Base-by-base conservation (phyloP, 2,329 filamentous ascomycete species). In the Ophiostoma tasmaniense region DNA sequence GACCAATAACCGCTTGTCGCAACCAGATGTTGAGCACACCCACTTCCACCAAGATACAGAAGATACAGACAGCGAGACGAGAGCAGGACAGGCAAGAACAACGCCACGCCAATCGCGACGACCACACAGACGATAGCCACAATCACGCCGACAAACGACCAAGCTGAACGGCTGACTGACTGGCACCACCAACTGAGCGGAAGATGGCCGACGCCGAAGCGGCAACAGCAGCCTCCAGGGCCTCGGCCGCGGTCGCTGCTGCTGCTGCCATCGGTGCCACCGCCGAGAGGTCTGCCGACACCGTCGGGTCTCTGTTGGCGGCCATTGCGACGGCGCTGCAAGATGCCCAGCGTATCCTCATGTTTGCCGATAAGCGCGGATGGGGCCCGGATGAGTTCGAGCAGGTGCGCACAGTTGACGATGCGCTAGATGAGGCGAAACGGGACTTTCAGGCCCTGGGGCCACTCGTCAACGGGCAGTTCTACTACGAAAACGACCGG, bases 361-460 rank as follows among this genome's bases (percentile, higher is more conserved):
- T 80, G 77, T 81, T 85, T 73, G 81, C 84, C 73, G 85, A 87
- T 76, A 87, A 86, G 77, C 80, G 81, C 62, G 81, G 83, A 71
- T 87, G 85, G 85, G 83, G 82, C 0, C 78, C 80, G 28, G 84
- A 87, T 79, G 85, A 87, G 78, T 82, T 85, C 74, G 85, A 87
- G 74, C 85, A 87, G 78, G 76, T 83, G 69, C 82, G 81, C 69
- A 81, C 83, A 66, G 79, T 88, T 68, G 82, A 86, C 73, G 78
- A 80, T 45, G 79, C 81, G n/a, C 79, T 88, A 67, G 84, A 87
- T 74, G 84, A 86, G 73, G 85, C 85, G 69, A 85, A 83, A 77
- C 82, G 81, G 75, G 85, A 88, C 77, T 88, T 87, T 72, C 85
- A 87, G 77, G 81, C 85, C 74, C 78, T 88, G 70, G 81, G 81